phyloP scores from a whole-genome alignment of 192 early-diverging fungal species.

The Tieghemiomyces parasiticus region DNA sequence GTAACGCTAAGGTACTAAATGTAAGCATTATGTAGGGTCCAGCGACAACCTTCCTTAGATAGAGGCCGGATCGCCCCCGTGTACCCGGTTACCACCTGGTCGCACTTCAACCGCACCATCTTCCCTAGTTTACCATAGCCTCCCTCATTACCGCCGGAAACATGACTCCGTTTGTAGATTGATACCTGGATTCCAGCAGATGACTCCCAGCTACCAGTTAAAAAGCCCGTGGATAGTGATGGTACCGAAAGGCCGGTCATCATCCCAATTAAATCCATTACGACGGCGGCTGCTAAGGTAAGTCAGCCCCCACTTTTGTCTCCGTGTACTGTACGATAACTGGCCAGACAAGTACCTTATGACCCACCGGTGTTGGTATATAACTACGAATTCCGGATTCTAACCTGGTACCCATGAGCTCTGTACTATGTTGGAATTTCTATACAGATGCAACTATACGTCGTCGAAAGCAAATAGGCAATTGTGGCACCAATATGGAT shows the following conservation, averaged over 20 bases:
- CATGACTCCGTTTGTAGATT: no score
- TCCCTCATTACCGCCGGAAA: no score
- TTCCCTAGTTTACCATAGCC: not conserved
- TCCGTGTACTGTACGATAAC: not conserved
- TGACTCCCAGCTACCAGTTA: no score
- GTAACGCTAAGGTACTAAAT: not conserved
- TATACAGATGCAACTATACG: not conserved
- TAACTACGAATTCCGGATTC: not conserved
- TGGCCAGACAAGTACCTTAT: not conserved
- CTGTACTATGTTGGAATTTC: no score
- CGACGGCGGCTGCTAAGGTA: not conserved
- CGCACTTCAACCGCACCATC: not conserved
- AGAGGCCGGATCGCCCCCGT: not conserved
- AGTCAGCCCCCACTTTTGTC: not conserved
- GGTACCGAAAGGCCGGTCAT: no score
- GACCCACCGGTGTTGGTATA: not conserved
- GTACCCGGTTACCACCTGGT: not conserved
- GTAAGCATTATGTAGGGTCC: not conserved
- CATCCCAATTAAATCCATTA: not conserved
- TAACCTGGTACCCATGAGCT: no score
- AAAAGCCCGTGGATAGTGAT: no score
- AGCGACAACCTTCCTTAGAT: no score
- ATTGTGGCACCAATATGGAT: no score
- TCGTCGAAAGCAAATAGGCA: no score
- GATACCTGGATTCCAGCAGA: no score